phyloP scores from a whole-genome alignment of 2,329 filamentous ascomycete genomes.

The Aspergillus brunneoviolaceus region DNA sequence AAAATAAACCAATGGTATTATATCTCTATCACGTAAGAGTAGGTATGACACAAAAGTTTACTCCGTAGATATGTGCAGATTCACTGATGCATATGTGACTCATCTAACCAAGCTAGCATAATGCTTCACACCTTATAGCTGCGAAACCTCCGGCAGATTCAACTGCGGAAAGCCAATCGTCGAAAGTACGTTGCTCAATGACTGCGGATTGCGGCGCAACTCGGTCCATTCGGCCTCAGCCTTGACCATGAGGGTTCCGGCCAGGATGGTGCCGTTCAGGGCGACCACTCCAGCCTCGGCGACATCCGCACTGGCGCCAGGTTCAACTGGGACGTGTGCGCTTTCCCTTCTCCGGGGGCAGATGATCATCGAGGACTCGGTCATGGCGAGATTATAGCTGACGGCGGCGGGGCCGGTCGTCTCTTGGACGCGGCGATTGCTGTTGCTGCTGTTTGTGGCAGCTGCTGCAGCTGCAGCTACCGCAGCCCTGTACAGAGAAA shows the following conservation, averaged over 20 bases:
- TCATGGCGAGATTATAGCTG: slow-evolving; percentile 61
- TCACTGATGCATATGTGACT: no score
- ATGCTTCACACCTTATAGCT: slow-evolving; percentile 13
- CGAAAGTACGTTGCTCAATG: slow-evolving; percentile 46
- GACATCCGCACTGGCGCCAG: slow-evolving; percentile 33
- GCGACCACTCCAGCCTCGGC: slow-evolving; percentile 45
- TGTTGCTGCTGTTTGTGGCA: slow-evolving; percentile 24
- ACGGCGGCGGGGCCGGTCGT: slow-evolving; percentile 46
- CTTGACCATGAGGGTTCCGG: slow-evolving; percentile 61
- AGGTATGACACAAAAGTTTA: no score
- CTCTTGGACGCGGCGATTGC: slow-evolving; percentile 13
- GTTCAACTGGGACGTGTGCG: slow-evolving; percentile 40
- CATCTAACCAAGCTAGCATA: no score
- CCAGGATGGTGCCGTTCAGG: slow-evolving; percentile 58
- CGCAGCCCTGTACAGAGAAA: slow-evolving; percentile 43
- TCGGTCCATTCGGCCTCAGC: slow-evolving; percentile 54
- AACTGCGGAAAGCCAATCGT: slow-evolving; percentile 42
- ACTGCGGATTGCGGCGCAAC: slow-evolving; percentile 41
- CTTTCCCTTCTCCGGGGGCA: slow-evolving; percentile 51
- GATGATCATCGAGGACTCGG: slow-evolving; percentile 54
- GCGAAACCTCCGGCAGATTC: slow-evolving; percentile 16
- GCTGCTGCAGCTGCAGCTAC: slow-evolving; percentile 33
- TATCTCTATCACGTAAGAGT: no score
- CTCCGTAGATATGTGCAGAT: no score
- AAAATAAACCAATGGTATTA: no score